Base-by-base conservation (phyloP, 352 stramenopile species). In the Thraustotheca clavata region DNA sequence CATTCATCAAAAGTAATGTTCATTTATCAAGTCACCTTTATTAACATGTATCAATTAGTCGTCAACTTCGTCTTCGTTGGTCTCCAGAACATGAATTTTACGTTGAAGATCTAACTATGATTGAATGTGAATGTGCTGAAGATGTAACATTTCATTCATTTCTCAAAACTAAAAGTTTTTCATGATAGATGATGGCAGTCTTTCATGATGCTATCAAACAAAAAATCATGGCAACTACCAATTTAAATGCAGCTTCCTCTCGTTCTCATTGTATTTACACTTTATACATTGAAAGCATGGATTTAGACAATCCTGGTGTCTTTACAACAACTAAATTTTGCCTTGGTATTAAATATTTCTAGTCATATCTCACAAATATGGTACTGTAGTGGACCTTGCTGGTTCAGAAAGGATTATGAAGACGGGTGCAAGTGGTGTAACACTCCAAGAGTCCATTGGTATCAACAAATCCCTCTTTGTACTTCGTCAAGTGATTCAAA, bases 381-480 rank as follows among this genome's bases (percentile, higher is more conserved):
- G 14, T 59, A 12, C 8, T 1, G 68, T 86, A 6, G 79, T 87
- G 3, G 79, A 88, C 36, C 68, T 88, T 16, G 79, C 79, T 1
- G 76, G 79, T 11, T 87, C 77, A 0, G 79, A 88, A 60, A 72
- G 77, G 16, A 68, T 87, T 40, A 69, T 78, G 50, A 81, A 84
- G 68, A 87, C 76, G 0, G 76, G 77, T 4, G 76, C 77, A 3
- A 83, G 70, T 1, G 76, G 74, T 5, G 61, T 81, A 12, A 83
- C 75, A 8, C 69, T 86, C 9, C 73, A 79, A 61, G 76, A 83
- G 50, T 79, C 73, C 0, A 81, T 86, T 33, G 75, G 75, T 20
- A 86, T 86, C 68, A 86, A 86, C 71, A 80, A 83, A 49, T 81
- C 73, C 11, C 70, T 86, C 4, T 86, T 83, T 36, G 76, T 83